Evolutionary conservation across 2,329 filamentous ascomycete species (phyloP).

Genomic region (Ophiosphaerella korrae): DNA sequence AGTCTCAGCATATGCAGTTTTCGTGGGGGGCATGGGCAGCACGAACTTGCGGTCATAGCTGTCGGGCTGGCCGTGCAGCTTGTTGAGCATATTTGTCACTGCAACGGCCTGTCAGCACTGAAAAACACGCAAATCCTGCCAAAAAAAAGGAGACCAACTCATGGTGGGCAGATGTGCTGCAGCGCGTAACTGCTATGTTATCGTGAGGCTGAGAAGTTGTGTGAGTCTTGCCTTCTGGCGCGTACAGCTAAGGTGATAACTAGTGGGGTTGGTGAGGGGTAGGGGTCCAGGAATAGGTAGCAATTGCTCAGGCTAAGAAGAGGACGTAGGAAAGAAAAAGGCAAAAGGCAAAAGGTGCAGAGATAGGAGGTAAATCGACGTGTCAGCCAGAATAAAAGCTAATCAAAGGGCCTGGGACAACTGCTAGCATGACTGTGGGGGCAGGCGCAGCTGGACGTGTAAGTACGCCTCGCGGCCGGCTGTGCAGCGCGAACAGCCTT

Average conservation of each 20-base stretch:
- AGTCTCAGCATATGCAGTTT: constrained; percentile 35
- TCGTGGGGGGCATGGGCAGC: constrained; percentile 24
- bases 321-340: constrained; percentile 21
- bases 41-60: constrained; percentile 97
- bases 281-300: constrained; percentile 24
- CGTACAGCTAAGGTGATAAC: constrained; percentile 19
- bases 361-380: constrained; percentile 4
- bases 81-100: constrained; percentile 92
- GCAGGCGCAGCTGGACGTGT: constrained; percentile 29
- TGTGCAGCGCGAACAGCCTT: constrained; percentile 10
- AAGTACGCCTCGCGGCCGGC: constrained; percentile 26
- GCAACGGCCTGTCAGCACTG: constrained; percentile 21
- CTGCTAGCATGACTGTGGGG: constrained; percentile 31
- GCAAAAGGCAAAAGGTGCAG: constrained; percentile 11
- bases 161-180: constrained; percentile 36
- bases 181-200: constrained; percentile 35
- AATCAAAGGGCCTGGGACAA: constrained; percentile 23
- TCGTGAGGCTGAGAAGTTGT: constrained; percentile 38
- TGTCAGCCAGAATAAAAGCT: constrained; percentile 20
- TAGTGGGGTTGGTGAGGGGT: constrained; percentile 40
- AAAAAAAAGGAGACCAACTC: constrained; percentile 35
- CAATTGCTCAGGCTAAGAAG: constrained; percentile 22
- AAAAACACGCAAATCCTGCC: neutral
- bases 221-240: constrained; percentile 35
- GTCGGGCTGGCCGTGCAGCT: constrained; percentile 93